phyloP scores from a whole-genome alignment of 1,284 basidiomycete species.

The Leccinum pachyderme region DNA sequence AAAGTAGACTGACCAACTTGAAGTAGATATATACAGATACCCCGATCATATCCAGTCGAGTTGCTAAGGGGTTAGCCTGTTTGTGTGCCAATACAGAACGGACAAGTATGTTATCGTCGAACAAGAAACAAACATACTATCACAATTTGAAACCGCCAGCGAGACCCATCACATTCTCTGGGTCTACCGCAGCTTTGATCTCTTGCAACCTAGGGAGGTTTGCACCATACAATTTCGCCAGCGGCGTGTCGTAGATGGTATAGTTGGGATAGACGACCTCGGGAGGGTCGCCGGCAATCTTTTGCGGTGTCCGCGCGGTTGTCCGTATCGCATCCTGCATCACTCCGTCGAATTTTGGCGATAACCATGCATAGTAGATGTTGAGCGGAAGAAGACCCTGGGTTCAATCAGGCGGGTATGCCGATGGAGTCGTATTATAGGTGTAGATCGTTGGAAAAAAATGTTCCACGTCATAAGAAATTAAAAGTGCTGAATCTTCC shows the following conservation, averaged over 20 bases:
- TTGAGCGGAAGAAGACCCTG: slow-evolving; percentile 44
- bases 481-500: slow-evolving; percentile 17
- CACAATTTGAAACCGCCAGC: slow-evolving; percentile 43
- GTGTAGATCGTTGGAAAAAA: slow-evolving; percentile 39
- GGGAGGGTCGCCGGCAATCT: slow-evolving; percentile 1
- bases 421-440: slow-evolving; percentile 31
- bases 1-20: background rate
- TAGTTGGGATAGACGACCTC: slow-evolving; percentile 51
- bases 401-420: slow-evolving; percentile 46
- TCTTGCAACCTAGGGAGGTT: slow-evolving; percentile 37
- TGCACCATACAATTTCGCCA: slow-evolving; percentile 11
- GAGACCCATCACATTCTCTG: slow-evolving; percentile 49
- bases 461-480: slow-evolving; percentile 53
- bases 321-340: slow-evolving; percentile 41
- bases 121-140: slow-evolving; percentile 23
- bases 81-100: background rate
- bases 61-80: background rate
- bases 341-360: slow-evolving; percentile 33
- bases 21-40: background rate
- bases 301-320: slow-evolving; percentile 37
- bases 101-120: background rate
- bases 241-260: slow-evolving; percentile 46
- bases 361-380: slow-evolving; percentile 46
- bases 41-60: background rate
- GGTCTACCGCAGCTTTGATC: slow-evolving; percentile 45